Conservation (phyloP, 306 rosid species). For the Rosa chinensis region DNA sequence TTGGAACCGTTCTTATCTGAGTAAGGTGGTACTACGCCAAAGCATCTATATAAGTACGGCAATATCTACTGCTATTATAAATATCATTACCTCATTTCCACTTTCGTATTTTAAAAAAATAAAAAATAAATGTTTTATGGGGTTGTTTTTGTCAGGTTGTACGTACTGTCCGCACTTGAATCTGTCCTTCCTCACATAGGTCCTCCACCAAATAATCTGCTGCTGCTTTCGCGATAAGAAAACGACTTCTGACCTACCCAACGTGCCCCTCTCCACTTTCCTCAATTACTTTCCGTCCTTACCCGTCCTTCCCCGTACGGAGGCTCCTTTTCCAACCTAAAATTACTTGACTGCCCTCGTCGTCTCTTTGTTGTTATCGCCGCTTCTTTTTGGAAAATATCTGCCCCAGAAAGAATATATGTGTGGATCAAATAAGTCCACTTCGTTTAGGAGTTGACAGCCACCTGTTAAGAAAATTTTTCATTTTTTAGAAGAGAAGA, state of each 20-base stretch:
- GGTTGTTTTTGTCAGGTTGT: constrained; percentile 23
- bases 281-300: constrained; percentile 38
- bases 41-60: constrained; percentile 79
- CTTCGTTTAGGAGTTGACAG: no score
- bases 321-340: accelerated
- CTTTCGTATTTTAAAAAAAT: not conserved
- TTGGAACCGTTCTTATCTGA: constrained; percentile 74
- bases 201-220: constrained; percentile 74
- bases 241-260: not conserved
- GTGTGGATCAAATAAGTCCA: no score
- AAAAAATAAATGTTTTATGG: not conserved
- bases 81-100: constrained; percentile 7
- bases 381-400: no score
- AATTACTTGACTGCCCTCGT: constrained; percentile 30
- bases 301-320: constrained; percentile 66
- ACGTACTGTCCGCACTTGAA: constrained; percentile 85
- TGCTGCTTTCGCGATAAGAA: constrained; percentile 18
- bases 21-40: constrained; percentile 70
- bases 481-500: no score
- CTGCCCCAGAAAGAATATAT: no score
- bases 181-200: constrained; percentile 94
- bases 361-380: not conserved
- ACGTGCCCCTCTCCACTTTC: constrained; percentile 20
- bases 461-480: no score
- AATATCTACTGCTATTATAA: constrained; percentile 7